Evolutionary conservation across 2,329 filamentous ascomycete species (phyloP).

Genomic region (Hypomyces perniciosus): DNA sequence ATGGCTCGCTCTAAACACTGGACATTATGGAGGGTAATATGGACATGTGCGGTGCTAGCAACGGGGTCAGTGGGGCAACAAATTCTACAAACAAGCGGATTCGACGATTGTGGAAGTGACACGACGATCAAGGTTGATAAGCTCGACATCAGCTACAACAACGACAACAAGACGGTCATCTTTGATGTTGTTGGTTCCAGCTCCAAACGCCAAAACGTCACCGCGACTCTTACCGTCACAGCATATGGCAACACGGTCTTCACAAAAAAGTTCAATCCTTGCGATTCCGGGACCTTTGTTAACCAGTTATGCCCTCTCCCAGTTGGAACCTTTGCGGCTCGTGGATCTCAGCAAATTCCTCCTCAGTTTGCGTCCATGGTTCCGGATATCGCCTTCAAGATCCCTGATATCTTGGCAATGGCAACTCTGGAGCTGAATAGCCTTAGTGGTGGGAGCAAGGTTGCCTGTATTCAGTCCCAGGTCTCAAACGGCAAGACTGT

Average conservation of each 20-base stretch:
- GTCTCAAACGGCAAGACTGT: slow-evolving; percentile 86
- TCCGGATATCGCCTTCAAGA: slow-evolving; percentile 78
- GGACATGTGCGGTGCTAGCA: slow-evolving; percentile 31
- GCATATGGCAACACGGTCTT: slow-evolving; percentile 84
- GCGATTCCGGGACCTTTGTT: slow-evolving; percentile 60
- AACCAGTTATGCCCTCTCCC: slow-evolving; percentile 80
- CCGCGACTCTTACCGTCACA: slow-evolving; percentile 65
- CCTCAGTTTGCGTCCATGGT: slow-evolving; percentile 66
- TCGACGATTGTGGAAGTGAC: slow-evolving; percentile 59
- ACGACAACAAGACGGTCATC: slow-evolving; percentile 61
- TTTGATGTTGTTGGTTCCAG: slow-evolving; percentile 83
- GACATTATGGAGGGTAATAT: slow-evolving; percentile 27
- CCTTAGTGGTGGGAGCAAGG: slow-evolving; percentile 50
- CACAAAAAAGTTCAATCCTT: slow-evolving; percentile 76
- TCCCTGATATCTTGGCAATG: slow-evolving; percentile 84
- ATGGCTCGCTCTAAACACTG: slow-evolving; percentile 29
- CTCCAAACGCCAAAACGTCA: slow-evolving; percentile 69
- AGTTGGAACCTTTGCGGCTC: slow-evolving; percentile 64
- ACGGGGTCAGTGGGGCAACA: slow-evolving; percentile 56
- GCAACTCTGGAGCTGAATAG: slow-evolving; percentile 72
- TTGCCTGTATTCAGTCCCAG: slow-evolving; percentile 77
- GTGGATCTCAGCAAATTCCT: slow-evolving; percentile 67
- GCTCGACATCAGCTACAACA: slow-evolving; percentile 74
- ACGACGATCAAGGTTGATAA: slow-evolving; percentile 61
- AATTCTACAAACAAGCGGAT: slow-evolving; percentile 74